A percentile compares a stretch with the other conserved stretches of the same genome.
These are phyloP conservation scores for Diaporthe citriasiana DNA, from an alignment of 2,329 filamentous ascomycete species.

Conservation along the genomic window DNA sequence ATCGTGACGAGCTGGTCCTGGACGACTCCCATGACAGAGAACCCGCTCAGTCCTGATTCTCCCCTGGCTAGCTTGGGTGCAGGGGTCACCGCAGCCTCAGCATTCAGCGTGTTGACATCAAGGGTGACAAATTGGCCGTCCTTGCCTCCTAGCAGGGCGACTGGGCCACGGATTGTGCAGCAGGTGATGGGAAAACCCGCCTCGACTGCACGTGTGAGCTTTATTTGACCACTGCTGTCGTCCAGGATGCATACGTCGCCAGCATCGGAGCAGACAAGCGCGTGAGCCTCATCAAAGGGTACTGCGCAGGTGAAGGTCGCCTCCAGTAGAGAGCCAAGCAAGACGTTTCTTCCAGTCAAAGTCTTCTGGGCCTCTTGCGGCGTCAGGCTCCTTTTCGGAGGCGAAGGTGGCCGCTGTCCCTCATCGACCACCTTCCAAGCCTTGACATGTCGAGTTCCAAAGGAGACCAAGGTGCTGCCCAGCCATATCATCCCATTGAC, in stretches of 20 bases:
- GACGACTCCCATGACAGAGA: constrained; percentile 79
- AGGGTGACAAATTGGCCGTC: constrained; percentile 71
- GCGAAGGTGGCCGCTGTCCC: constrained; percentile 65
- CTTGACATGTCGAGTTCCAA: constrained; percentile 89
- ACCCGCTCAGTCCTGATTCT: constrained; percentile 52
- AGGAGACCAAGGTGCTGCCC: constrained; percentile 84
- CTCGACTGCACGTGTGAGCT: constrained; percentile 75
- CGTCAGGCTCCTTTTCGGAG: constrained; percentile 68
- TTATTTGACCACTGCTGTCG: constrained; percentile 79
- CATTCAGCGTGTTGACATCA: constrained; percentile 59
- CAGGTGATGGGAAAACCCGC: constrained; percentile 78
- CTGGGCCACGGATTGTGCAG: constrained; percentile 70
- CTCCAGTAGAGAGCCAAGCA: constrained; percentile 86
- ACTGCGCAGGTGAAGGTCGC: constrained; percentile 86
- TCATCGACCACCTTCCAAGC: constrained; percentile 70
- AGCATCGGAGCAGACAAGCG: constrained; percentile 87
- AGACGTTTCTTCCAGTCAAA: constrained; percentile 86
- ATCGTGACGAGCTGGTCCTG: constrained; percentile 79
- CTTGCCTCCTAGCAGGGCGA: constrained; percentile 78
- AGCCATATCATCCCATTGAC: constrained; percentile 93
- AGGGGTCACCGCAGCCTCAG: constrained; percentile 40
- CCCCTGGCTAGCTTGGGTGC: neutral
- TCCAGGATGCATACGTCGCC: constrained; percentile 93
- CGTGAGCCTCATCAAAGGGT: constrained; percentile 78
- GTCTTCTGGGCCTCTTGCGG: constrained; percentile 68